phyloP scores from a whole-genome alignment of 2,329 filamentous ascomycete species.

The Parascedosporium putredinis region DNA sequence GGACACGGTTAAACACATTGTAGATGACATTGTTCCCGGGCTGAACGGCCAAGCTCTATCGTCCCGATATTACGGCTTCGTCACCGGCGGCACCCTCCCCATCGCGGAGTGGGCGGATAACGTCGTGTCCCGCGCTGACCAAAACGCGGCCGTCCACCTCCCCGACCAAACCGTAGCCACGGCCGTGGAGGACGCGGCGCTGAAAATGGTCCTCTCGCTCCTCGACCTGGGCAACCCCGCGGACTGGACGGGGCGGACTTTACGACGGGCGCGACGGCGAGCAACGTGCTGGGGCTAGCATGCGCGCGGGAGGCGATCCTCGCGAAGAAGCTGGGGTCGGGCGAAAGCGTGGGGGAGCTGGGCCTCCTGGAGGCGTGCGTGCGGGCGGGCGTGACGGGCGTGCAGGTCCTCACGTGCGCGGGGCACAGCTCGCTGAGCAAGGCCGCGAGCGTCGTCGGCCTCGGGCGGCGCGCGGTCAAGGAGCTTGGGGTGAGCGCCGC shows the following conservation, averaged over 20 bases:
- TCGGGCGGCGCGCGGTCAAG: conserved; percentile 61
- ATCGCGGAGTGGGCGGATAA: conserved; percentile 75
- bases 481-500: conserved; percentile 34
- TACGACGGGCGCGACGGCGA: conserved; percentile 58
- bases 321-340: conserved; percentile 20
- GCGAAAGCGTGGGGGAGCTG: conserved; percentile 50
- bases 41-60: conserved; percentile 57
- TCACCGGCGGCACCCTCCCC: conserved; percentile 72
- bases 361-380: conserved; percentile 60
- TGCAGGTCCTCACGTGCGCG: conserved; percentile 71
- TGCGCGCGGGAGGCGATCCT: conserved; percentile 56
- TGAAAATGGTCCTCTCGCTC: conserved; percentile 59
- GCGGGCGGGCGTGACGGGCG: conserved; percentile 49
- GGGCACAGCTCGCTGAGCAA: conserved; percentile 79
- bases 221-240: conserved; percentile 45
- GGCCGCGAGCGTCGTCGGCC: conserved; percentile 69
- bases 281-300: conserved; percentile 69
- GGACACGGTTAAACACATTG: conserved; percentile 26
- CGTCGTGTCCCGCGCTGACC: conserved; percentile 69
- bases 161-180: conserved; percentile 66
- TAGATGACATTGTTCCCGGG: conserved; percentile 39
- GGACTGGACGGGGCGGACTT: conserved; percentile 48
- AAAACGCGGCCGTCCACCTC: conserved; percentile 77
- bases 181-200: conserved; percentile 61
- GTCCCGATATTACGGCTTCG: conserved; percentile 75